Base-by-base conservation (phyloP, 495 filamentous ascomycete genomes). In the Aspergillus steynii region DNA sequence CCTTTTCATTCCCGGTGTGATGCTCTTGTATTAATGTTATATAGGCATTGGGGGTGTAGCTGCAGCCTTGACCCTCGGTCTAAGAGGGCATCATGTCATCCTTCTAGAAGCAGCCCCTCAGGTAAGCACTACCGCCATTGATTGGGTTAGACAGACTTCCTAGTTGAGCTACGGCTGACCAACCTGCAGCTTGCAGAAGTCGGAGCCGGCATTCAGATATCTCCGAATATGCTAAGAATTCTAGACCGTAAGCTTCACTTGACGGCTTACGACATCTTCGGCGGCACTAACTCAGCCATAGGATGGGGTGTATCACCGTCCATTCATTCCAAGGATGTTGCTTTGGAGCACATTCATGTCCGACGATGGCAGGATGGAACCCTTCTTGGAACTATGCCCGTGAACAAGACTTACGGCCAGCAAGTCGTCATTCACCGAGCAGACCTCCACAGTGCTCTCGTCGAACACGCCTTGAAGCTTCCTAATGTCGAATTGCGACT, bases 121-220 rank as follows among this genome's bases (percentile, higher is more conserved):
- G 63, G 72, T 75, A 72, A 51, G 68, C 29, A 20, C 34, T 5
- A 4, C 8, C 15, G 6, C 20, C 15, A 8, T 10, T 28, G 15
- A 26, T 14, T 4, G 0, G 58, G 10, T 29, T 3, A 14, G 26
- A 29, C 15, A 28, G 0, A 1, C 31, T 0, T 50, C 0, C 9
- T 5, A 54, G 42, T 27, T 1, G 53, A 27, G 29, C 12, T 31
- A 25, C 10, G 57, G 59, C 63, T 64, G 64, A 65, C 47, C 29
- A 4, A 15, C 7, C 0, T 29, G 15, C 51, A 77, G 72, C 65
- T 77, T 47, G 78, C 78, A 63, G 85, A 89, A 71, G 88, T 92
- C 51, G 91, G 91, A 61, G 90, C 89, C 5, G 90, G 90, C 15
- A 90, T 93, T 63, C 89, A 93, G 71, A 82, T 92, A 14, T 88